A percentile compares a stretch with the other conserved stretches of the same genome.
Evolutionary conservation across 129 eudicot genomes (phyloP).

Genomic region (Flaveria ramosissima): DNA sequence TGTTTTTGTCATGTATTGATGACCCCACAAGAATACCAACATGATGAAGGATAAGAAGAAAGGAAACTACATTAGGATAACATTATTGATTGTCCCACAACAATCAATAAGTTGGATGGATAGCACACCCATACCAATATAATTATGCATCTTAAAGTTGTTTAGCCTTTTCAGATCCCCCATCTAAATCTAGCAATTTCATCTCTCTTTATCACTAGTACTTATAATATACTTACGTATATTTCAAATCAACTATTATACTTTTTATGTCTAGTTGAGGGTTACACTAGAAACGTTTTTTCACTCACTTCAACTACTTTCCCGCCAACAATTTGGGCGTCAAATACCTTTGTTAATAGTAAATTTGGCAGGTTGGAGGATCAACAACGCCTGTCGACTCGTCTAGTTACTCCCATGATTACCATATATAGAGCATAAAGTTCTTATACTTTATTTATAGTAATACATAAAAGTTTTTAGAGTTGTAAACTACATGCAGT

Average conservation of each 20-base stretch:
- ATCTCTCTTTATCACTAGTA: slow-evolving; percentile 3
- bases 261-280: neutral
- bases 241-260: neutral
- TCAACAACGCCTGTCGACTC: neutral
- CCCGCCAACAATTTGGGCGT: neutral
- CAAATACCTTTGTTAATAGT: neutral
- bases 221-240: neutral
- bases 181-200: slow-evolving; percentile 21
- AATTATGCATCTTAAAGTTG: slow-evolving; percentile 20
- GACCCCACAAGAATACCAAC: slow-evolving; percentile 29
- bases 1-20: slow-evolving; percentile 7
- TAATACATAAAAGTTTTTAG: neutral
- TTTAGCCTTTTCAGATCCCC: slow-evolving; percentile 14
- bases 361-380: neutral
- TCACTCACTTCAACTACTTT: neutral
- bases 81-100: slow-evolving; percentile 29
- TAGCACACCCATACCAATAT: slow-evolving; percentile 21
- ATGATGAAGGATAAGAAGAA: slow-evolving; percentile 16
- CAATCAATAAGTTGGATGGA: slow-evolving; percentile 15
- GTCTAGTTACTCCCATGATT: neutral
- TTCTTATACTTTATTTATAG: neutral
- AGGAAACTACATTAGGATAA: slow-evolving; percentile 12
- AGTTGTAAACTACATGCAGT: neutral
- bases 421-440: neutral
- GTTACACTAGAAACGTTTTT: neutral